Base-by-base conservation (phyloP, 306 rosid genomes). In the Lithocarpus polystachyus region DNA sequence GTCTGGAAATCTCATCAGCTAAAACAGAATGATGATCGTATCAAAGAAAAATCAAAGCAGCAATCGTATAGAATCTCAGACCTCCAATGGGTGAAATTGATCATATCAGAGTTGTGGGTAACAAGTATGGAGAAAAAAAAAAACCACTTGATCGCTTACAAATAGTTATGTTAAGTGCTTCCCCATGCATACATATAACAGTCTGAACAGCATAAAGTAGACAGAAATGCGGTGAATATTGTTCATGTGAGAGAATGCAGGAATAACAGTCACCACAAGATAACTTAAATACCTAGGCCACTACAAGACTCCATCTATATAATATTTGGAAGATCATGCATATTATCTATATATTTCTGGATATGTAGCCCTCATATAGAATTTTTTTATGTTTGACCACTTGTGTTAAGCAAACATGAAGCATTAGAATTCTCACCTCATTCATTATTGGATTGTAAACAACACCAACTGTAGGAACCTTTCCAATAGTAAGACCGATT, bases 381-480 rank as follows among this genome's bases (percentile, higher is more conserved):
- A 75, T 67, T 5, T 51, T 43, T 56, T 45, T 9, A 5, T n/a
- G 45, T 52, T 74, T 74, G 75, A 75, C 48, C 53, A 67, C 62
- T 53, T 68, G 72, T 54, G 62, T 37, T 71, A 75, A 73, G 18
- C 40, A 71, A 56, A n/a, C 45, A 1, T 54, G 33, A 24, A 73
- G 74, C 54, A 67, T 79, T 74, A 45, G 67, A 82, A 72, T 74
- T 61, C 92, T 80, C 79, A 95, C 99, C 97, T 96, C 98, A 62
- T 93, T 79, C 37, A 93, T 85, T 26, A 96, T 90, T 10, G 99
- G 99, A 88, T 96, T 96, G 93, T 93, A 93, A 80, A 93, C 97
- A 82, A 96, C 99, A 77, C 98, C 99, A 56, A 96, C 78, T 17
- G 89, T 81, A 43, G 99, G 98, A 85, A 77, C 77, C 85, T 91